phyloP scores from a whole-genome alignment of 495 filamentous ascomycete species.

The Astrocystis sublimbata region DNA sequence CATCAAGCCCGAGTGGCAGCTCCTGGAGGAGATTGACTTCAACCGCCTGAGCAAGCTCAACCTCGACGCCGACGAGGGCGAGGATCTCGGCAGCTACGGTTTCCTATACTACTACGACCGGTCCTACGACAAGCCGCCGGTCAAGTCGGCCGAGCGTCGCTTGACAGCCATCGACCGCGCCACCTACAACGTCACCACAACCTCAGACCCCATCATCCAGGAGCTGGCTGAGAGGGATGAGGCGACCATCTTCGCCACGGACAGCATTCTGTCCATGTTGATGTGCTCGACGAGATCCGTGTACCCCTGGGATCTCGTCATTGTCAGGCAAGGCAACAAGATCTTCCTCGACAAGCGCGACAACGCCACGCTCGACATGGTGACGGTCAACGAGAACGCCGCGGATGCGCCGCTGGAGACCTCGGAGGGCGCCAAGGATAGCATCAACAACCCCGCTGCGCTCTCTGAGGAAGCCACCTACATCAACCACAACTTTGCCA shows the following conservation, averaged over 20 bases:
- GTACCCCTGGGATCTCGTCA: slow-evolving; percentile 97
- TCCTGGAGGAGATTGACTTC: slow-evolving; percentile 98
- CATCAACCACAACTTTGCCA: slow-evolving; percentile 99
- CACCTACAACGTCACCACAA: slow-evolving; percentile 96
- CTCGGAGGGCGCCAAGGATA: slow-evolving; percentile 89
- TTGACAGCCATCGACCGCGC: slow-evolving; percentile 87
- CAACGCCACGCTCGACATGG: slow-evolving; percentile 88
- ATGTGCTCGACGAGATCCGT: slow-evolving; percentile 96
- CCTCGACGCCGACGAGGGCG: slow-evolving; percentile 88
- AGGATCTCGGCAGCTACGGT: slow-evolving; percentile 92
- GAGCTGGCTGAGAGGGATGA: slow-evolving; percentile 95
- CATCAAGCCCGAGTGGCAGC: slow-evolving; percentile 90
- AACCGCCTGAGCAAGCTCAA: slow-evolving; percentile 92
- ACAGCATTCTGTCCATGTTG: slow-evolving; percentile 96
- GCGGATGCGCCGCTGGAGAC: slow-evolving; percentile 89
- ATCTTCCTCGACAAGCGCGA: slow-evolving; percentile 98
- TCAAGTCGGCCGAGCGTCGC: slow-evolving; percentile 83
- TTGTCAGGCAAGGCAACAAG: slow-evolving; percentile 87
- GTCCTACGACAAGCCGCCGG: slow-evolving; percentile 85
- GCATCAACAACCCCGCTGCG: slow-evolving; percentile 86
- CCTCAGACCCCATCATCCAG: slow-evolving; percentile 93
- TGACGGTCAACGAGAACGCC: slow-evolving; percentile 99
- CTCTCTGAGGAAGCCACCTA: slow-evolving; percentile 95
- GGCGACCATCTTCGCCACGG: slow-evolving; percentile 94
- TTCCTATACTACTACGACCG: slow-evolving; percentile 98